Base-by-base conservation (phyloP, 495 filamentous ascomycete genomes). In the Sordaria brevicollis region DNA sequence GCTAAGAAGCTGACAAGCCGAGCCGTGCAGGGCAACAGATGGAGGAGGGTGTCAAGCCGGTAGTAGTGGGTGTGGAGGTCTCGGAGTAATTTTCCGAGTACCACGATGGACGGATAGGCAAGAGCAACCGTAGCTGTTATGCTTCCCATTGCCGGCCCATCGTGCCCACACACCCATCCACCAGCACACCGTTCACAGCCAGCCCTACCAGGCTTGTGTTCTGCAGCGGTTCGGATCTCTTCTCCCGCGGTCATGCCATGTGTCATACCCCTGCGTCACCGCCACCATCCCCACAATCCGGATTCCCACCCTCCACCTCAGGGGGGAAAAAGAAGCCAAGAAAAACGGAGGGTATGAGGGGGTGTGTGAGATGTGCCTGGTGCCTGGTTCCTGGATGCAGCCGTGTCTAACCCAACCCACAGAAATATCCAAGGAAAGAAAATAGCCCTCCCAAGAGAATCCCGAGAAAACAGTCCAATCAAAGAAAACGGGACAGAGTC, bases 191-290 rank as follows among this genome's bases (percentile, higher is more conserved):
- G 72, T 73, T 71, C 65, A 71, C 57, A 67, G 65, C 71, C 62
- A 73, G 70, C 75, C 74, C 67, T 72, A 67, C 68, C 68, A 74
- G 71, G 70, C 65, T 71, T 21, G 43, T 35, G 10, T 65, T 35
- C 66, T 7, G 39, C 49, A 62, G 29, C 49, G 49, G 25, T 29
- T 62, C 49, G 49, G 49, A 62, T 62, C 49, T 62, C 25, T 13
- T 29, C 49, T 62, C 25, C 49, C 49, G 13, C 25, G 13, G 5
- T n/a, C 49, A 62, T 31, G 49, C n/a, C 49, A 62, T 31, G 49
- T 62, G 13, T 31, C 13, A 7, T 7, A 31, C 5, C 13, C 25
- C 49, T 57, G 25, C 49, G 25, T 31, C 25, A 13, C 31, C 49
- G 25, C 31, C 49, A 57, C 49, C 49, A 29, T 17, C 49, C 25